Evolutionary conservation across 345 rosid genomes (phyloP), one percentile per base, ranked within the genome.

Genomic region (Brassica napus): DNA sequence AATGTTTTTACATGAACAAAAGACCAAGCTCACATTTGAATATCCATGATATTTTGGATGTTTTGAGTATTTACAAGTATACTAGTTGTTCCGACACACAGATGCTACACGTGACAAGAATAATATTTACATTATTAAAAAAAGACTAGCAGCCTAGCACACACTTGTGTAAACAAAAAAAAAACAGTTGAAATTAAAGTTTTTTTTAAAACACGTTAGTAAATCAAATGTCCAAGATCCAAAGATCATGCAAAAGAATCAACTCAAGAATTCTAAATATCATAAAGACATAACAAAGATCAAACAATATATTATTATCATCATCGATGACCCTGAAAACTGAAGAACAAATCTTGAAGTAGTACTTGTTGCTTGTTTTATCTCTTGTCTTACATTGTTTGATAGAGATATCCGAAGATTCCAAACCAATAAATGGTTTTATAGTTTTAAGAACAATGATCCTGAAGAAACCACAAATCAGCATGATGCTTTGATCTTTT

Each of bases 171-270:
- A 65, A 28, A 28, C 31, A 68, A 68, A 52, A 24, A 59, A 62
- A 35, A 11, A 23, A 15, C n/a, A 74, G 79, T 37, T 62, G 57
- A 69, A 52, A 80, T 69, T 62, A 60, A 79, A 47, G 57, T 58
- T 79, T 68, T 14, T 24, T 44, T 73, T 10, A 35, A 66, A 72
- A 67, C 31, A 68, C 52, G 44, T 54, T 62, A 79, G 34, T 7
- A 49, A 69, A 74, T 11, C 15, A 37, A 49, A 49, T 14, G 5
- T 49, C 57, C 57, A 79, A 73, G 82, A 79, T 79, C 74, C 78
- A 79, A 69, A 80, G 79, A 69, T 80, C 61, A 74, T 80, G 75
- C 75, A 62, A 74, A 74, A 74, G 61, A 74, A 80, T 79, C 70
- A 68, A 61, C 65, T 73, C 65, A 61, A 79, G 77, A 79, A 72